These are phyloP conservation scores for Nothophytophthora sp. DNA, from an alignment of 352 stramenopile species.

Conservation along the genomic window DNA sequence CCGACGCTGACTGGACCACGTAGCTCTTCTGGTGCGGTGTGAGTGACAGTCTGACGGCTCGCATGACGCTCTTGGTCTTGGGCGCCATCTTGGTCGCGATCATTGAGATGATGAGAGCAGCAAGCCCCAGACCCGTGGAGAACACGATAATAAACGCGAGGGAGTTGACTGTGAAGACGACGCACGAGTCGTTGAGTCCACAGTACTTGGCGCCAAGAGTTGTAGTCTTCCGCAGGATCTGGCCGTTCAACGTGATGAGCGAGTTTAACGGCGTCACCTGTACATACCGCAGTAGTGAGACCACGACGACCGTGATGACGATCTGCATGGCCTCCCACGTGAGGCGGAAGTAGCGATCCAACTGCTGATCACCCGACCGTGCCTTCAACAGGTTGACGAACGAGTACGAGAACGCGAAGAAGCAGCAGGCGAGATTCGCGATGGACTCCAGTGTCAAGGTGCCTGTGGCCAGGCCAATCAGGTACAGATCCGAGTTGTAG, in stretches of 20 bases:
- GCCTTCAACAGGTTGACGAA: background rate
- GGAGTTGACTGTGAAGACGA: conserved; percentile 1
- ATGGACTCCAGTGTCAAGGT: conserved; percentile 5
- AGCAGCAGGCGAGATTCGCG: conserved; percentile 7
- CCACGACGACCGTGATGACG: background rate
- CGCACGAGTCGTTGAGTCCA: conserved; percentile 2
- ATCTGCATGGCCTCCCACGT: conserved; percentile 4
- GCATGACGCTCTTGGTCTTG: too few relatives aligned
- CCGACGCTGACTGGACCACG: too few relatives aligned
- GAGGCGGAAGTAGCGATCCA: conserved; percentile 2
- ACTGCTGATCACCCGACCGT: background rate
- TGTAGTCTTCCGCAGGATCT: conserved; percentile 1
- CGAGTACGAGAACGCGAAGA: background rate
- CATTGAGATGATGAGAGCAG: conserved; percentile 1
- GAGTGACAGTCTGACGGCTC: too few relatives aligned
- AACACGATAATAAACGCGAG: background rate
- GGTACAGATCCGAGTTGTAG: conserved; percentile 1
- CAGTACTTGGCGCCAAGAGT: background rate
- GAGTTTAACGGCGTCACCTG: background rate
- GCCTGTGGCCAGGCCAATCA: conserved; percentile 4
- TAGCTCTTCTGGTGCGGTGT: too few relatives aligned
- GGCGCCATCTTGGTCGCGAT: too few relatives aligned
- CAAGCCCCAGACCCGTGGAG: background rate
- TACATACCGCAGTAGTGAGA: background rate
- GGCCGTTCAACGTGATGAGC: background rate